phyloP scores from a whole-genome alignment of 306 rosid genomes.

The Vicia sativa region DNA sequence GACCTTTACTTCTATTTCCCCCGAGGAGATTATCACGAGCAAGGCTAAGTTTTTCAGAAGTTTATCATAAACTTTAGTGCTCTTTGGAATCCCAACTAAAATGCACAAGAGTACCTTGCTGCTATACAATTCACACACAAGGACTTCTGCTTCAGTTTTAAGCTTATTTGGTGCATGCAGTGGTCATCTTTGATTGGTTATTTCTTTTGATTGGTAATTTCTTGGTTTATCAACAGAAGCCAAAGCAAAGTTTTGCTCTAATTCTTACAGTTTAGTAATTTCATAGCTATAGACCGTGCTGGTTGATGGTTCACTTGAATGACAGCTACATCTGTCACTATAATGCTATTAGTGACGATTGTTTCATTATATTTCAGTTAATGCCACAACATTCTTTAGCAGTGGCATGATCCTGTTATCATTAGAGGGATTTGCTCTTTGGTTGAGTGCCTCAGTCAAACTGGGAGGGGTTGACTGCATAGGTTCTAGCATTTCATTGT shows the following conservation, averaged over 20 bases:
- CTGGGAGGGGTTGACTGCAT: conserved; percentile 23
- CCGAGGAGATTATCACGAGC: conserved; percentile 4
- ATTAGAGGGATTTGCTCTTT: conserved; percentile 1
- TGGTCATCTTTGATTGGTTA: conserved; percentile 3
- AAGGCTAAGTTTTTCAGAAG: background rate
- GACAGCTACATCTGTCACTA: conserved; percentile 11
- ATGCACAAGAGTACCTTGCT: background rate
- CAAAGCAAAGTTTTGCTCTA: conserved; percentile 8
- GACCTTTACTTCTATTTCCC: background rate
- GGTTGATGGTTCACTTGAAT: conserved; percentile 10
- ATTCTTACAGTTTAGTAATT: conserved; percentile 7
- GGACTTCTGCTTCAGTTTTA: conserved; percentile 26
- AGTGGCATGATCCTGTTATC: conserved; percentile 1
- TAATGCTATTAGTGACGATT: conserved; percentile 1
- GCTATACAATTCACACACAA: background rate
- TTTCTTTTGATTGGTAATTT: conserved; percentile 4
- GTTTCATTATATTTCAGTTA: background rate
- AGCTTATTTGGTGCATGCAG: conserved; percentile 25
- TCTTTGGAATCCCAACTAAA: background rate
- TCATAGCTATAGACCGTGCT: no score
- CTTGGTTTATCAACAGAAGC: conserved; percentile 18
- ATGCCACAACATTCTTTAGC: conserved; percentile 9
- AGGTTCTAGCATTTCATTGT: background rate
- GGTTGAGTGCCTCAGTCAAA: conserved; percentile 8
- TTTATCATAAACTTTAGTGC: background rate